A percentile compares a stretch with the other conserved stretches of the same genome.
Evolutionary conservation across 1,284 basidiomycete genomes (phyloP).

Genomic region (Apiotrichum siamense): DNA sequence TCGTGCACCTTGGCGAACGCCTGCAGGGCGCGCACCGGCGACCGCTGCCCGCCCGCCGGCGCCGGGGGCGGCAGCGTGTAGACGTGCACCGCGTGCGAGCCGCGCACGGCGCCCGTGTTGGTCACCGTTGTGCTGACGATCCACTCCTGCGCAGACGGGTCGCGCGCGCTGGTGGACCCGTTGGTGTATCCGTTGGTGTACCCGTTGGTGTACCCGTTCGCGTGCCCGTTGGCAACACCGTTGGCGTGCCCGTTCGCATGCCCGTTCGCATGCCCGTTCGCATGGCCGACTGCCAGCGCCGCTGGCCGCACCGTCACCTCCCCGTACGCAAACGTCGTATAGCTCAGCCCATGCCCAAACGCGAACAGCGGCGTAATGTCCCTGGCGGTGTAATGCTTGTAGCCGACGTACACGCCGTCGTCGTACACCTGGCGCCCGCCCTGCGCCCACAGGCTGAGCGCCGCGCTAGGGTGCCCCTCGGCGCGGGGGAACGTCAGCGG

Average conservation of each 20-base stretch:
- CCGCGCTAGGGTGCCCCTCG: conserved; percentile 58
- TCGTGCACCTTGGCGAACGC: conserved; percentile 35
- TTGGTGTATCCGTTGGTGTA: no score
- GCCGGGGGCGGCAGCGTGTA: conserved; percentile 24
- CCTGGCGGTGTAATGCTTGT: conserved; percentile 65
- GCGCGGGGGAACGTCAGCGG: conserved; percentile 66
- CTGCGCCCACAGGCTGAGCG: conserved; percentile 42
- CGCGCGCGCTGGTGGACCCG: conserved; percentile 2
- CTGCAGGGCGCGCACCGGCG: conserved; percentile 37
- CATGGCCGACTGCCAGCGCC: no score
- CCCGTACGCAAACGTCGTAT: conserved; percentile 59
- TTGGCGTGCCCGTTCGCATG: no score
- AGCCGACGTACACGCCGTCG: conserved; percentile 51
- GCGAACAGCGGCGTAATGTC: conserved; percentile 62
- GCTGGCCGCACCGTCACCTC: conserved; percentile 16
- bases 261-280: no score
- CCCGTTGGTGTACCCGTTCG: no score
- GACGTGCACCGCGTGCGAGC: conserved; percentile 29
- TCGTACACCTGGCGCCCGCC: conserved; percentile 59
- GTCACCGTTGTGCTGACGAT: conserved; percentile 27
- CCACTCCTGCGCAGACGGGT: conserved; percentile 17
- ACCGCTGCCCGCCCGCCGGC: conserved; percentile 21
- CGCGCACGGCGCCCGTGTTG: conserved; percentile 31
- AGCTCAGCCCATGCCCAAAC: conserved; percentile 73
- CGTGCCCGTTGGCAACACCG: no score